phyloP scores from a whole-genome alignment of 768 basidiomycete genomes.

The Gelatoporia subvermispora region DNA sequence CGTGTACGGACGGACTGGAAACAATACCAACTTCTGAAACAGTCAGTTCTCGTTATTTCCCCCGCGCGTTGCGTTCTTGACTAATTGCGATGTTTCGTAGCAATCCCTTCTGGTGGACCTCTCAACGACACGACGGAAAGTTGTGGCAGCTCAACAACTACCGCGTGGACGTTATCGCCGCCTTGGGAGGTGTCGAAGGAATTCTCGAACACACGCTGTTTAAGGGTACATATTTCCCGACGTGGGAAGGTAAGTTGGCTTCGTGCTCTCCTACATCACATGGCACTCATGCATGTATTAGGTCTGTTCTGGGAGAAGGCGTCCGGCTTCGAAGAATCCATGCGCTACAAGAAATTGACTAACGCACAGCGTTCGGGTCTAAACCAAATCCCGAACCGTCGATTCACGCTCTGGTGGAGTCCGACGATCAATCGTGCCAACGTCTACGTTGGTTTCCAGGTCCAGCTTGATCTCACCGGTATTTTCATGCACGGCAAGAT shows the following conservation, averaged over 20 bases:
- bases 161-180: conserved; percentile 98
- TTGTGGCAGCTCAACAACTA: conserved; percentile 98
- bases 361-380: conserved; percentile 98
- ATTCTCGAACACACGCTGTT: conserved; percentile 96
- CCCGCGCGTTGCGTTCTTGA: neutral
- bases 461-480: conserved; percentile 95
- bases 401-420: conserved; percentile 99
- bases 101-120: conserved; percentile 99
- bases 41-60: conserved; percentile 43
- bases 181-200: conserved; percentile 92
- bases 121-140: conserved; percentile 93
- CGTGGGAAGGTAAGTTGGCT: conserved; percentile 73
- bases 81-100: conserved; percentile 30
- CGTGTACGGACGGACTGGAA: conserved; percentile 98
- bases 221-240: conserved; percentile 97
- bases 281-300: conserved; percentile 11
- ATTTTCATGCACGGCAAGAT: conserved; percentile 99
- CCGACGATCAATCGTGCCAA: conserved; percentile 99
- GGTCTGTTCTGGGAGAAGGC: conserved; percentile 98
- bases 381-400: conserved; percentile 97
- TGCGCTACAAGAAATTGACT: conserved; percentile 94
- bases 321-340: conserved; percentile 93
- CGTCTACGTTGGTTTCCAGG: conserved; percentile 99
- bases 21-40: conserved; percentile 90
- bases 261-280: conserved; percentile 1